A percentile compares a stretch with the other conserved stretches of the same genome.
Conservation (phyloP, 306 rosid species). For the Hippophae tibetana region DNA sequence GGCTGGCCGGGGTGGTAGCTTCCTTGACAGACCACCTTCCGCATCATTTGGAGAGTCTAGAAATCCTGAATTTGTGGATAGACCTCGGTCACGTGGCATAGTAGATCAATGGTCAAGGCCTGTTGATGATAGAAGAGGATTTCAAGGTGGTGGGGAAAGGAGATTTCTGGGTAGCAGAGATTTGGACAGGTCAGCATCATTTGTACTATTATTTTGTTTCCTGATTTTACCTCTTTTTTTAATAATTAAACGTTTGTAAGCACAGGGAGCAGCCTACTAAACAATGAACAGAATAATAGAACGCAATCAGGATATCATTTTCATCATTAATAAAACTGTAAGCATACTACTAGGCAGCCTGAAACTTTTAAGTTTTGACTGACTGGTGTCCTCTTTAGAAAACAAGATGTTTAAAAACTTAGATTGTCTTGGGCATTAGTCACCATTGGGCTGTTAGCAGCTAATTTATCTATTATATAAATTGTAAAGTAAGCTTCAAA, state of each 20-base stretch:
- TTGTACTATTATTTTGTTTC: slow-evolving; percentile 6
- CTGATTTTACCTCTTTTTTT: neutral
- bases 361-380: too few species aligned
- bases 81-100: slow-evolving; percentile 74
- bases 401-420: too few species aligned
- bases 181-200: slow-evolving; percentile 49
- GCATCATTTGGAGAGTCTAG: slow-evolving; percentile 73
- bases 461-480: too few species aligned
- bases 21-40: slow-evolving; percentile 60
- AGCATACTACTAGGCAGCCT: too few species aligned
- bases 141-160: slow-evolving; percentile 61
- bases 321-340: too few species aligned
- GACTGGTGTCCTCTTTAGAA: too few species aligned
- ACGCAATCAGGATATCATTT: too few species aligned
- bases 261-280: too few species aligned
- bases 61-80: slow-evolving; percentile 51
- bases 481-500: too few species aligned
- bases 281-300: too few species aligned
- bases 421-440: too few species aligned
- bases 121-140: slow-evolving; percentile 64
- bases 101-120: slow-evolving; percentile 63
- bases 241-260: neutral
- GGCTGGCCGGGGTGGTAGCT: slow-evolving; percentile 31
- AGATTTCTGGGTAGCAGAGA: slow-evolving; percentile 69
- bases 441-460: too few species aligned